Evolutionary conservation across 2,329 filamentous ascomycete genomes (phyloP), one percentile per base, ranked within the genome.

Genomic region (Paecilomyces niveus): DNA sequence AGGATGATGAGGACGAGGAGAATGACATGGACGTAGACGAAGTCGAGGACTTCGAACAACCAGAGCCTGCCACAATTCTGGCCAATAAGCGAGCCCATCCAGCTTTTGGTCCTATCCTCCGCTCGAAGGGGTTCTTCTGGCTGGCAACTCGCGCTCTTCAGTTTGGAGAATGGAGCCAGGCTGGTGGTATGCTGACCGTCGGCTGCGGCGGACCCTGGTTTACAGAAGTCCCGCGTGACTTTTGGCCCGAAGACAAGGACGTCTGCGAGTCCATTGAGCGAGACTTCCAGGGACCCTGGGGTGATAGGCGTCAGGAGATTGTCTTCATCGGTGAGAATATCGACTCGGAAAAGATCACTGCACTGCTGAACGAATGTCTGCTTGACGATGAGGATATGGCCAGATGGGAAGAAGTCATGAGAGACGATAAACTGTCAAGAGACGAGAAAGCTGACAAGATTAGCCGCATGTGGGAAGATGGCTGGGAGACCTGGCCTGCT

Each of bases 251-350:
- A 10, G 78, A 80, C 60, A 67, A 73, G 26, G 79, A 80, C 11
- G 80, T 82, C 1, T 65, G 74, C 24, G 69, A 74, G 50, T 78
- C 78, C 10, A 81, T 83, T 49, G 68, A 73, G 55, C 74, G 80
- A 32, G 80, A 84, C 58, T 82, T 83, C 56, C 69, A 76, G 31
- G 74, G 72, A 3, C 72, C 74, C 8, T 90, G 86, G 85, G 87
- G 86, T 0, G 88, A 90, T 63, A 78, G 87, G 1, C 78, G 87
- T 1, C 87, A 90, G 68, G 88, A 90, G 69, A 69, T 90, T 6
- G 88, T 90, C 2, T 88, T 90, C 60, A 90, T 91, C 58, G 88
- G 88, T 0, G 86, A 89, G 70, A 78, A 79, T 4, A 76, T 90
- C 13, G 78, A 89, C 54, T 66, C 77, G 1, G 66, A 69, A 4